Conservation (phyloP, 352 stramenopile species). For the Phytophthora colocasiae region DNA sequence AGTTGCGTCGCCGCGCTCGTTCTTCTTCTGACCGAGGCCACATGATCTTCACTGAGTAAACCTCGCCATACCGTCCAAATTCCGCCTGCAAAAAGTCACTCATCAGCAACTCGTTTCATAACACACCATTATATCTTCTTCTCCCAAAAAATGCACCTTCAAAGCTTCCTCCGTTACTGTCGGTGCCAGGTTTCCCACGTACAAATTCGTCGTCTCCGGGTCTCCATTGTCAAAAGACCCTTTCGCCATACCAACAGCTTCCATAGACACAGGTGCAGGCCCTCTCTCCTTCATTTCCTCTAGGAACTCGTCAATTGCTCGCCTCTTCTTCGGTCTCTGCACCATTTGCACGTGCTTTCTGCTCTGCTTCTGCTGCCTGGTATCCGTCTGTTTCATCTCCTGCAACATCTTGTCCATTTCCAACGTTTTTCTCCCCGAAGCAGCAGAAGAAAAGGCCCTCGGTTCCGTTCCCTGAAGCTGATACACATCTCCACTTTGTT, state of each 20-base stretch:
- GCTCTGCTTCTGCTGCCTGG: conserved; percentile 26
- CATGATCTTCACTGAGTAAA: conserved; percentile 98
- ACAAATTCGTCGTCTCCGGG: conserved; percentile 93
- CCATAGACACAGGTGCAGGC: conserved; percentile 29
- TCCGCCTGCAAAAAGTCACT: conserved; percentile 42
- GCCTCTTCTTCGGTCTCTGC: conserved; percentile 50
- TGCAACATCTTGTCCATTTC: conserved; percentile 79
- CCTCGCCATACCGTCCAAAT: conserved; percentile 91
- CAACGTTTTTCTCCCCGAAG: conserved; percentile 39
- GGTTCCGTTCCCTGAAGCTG: conserved; percentile 37
- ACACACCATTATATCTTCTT: not conserved
- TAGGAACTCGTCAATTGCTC: conserved; percentile 90
- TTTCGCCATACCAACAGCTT: conserved; percentile 35
- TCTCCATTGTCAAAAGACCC: conserved; percentile 89
- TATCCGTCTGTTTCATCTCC: conserved; percentile 75
- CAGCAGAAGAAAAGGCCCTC: not conserved
- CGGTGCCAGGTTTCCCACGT: conserved; percentile 94
- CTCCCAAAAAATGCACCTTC: conserved; percentile 39
- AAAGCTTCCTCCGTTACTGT: conserved; percentile 94
- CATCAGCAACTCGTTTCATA: conserved; percentile 5
- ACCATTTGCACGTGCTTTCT: conserved; percentile 18
- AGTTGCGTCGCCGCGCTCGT: conserved; percentile 88
- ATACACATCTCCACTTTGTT: conserved; percentile 39
- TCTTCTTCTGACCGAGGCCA: conserved; percentile 97
- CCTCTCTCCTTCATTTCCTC: conserved; percentile 89